Evolutionary conservation across 1,139 yeast genomes (phyloP).

Genomic region (Pichia sp.): DNA sequence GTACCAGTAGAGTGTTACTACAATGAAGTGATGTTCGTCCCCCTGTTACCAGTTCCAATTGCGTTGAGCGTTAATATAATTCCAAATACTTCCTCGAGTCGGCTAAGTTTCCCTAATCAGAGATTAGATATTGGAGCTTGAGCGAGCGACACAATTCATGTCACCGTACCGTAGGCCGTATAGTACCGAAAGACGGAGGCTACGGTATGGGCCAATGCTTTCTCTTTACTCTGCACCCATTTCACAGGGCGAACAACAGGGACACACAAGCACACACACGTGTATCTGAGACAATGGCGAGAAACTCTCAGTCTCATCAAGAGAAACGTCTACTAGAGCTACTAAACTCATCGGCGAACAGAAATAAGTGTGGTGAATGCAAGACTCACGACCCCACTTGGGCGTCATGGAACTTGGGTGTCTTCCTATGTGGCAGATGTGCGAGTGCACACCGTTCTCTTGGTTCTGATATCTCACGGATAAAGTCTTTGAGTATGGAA

Average conservation of each 20-base stretch:
- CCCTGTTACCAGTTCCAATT: too few species aligned
- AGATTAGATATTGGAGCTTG: too few species aligned
- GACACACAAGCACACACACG: neutral
- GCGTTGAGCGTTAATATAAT: too few species aligned
- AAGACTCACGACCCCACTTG: conserved; percentile 53
- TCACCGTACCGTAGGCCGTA: too few species aligned
- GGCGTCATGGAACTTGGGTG: conserved; percentile 47
- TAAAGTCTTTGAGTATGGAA: conserved; percentile 79
- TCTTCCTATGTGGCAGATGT: conserved; percentile 72
- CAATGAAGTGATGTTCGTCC: too few species aligned
- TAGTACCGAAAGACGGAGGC: too few species aligned
- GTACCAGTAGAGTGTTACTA: too few species aligned
- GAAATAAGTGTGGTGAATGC: conserved; percentile 72
- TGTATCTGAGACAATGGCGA: conserved; percentile 2
- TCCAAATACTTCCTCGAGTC: too few species aligned
- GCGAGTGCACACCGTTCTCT: conserved; percentile 72
- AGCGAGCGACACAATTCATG: too few species aligned
- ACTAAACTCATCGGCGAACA: conserved; percentile 35
- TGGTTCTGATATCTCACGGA: conserved; percentile 66
- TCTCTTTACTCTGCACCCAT: too few species aligned
- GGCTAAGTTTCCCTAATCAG: too few species aligned
- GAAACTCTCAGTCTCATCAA: conserved; percentile 12
- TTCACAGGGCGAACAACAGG: neutral
- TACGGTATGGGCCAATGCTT: too few species aligned
- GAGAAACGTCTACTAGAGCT: conserved; percentile 28